Evolutionary conservation across 1,284 basidiomycete species (phyloP).

Genomic region (Ceratobasidium sp.): DNA sequence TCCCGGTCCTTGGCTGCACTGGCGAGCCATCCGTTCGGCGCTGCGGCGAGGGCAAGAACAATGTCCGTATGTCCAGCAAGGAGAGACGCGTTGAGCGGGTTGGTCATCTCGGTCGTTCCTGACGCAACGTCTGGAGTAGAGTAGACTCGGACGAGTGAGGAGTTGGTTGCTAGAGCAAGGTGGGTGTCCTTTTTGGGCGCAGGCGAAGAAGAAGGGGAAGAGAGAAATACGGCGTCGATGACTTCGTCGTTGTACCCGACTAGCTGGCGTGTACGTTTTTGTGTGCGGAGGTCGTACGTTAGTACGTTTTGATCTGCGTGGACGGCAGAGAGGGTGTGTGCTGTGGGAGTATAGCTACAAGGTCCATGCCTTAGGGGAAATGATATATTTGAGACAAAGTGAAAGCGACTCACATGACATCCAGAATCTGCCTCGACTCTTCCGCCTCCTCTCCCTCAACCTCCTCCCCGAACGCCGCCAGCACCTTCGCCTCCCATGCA

Average conservation of each 20-base stretch:
- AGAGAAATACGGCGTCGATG: conserved; percentile 86
- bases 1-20: conserved; percentile 94
- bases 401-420: conserved; percentile 68
- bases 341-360: conserved; percentile 71
- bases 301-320: conserved; percentile 98
- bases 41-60: conserved; percentile 84
- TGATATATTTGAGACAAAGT: conserved; percentile 39
- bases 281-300: conserved; percentile 78
- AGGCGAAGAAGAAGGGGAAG: conserved; percentile 54
- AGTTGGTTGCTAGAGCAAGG: conserved; percentile 95
- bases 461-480: conserved; percentile 70
- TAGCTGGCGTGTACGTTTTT: conserved; percentile 79
- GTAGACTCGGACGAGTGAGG: conserved; percentile 90
- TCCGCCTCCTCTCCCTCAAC: conserved; percentile 68
- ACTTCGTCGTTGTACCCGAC: conserved; percentile 99
- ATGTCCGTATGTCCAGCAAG: conserved; percentile 91
- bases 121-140: conserved; percentile 58
- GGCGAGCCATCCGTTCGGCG: conserved; percentile 75
- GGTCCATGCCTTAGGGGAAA: conserved; percentile 45
- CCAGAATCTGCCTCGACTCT: conserved; percentile 79
- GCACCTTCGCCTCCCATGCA: conserved; percentile 68
- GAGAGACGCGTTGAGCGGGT: conserved; percentile 79
- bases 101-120: background rate
- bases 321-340: conserved; percentile 80
- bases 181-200: conserved; percentile 66